Evolutionary conservation across 2,329 filamentous ascomycete genomes (phyloP), one percentile per base, ranked within the genome.

Genomic region (Talaromyces sp.): DNA sequence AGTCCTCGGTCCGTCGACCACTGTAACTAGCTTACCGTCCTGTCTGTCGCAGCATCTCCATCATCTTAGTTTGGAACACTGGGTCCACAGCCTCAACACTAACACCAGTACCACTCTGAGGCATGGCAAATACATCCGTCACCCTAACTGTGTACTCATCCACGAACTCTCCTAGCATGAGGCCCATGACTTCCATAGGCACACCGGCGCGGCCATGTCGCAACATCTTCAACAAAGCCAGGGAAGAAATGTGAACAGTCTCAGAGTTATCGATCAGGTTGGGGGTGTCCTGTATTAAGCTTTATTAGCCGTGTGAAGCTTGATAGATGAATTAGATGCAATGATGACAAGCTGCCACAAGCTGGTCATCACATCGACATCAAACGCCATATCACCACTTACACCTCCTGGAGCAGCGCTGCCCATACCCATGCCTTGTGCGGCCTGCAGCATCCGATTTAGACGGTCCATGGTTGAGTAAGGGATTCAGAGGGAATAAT

Each of bases 21-120:
- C 24, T 22, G 37, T 8, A 9, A 11, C n/a, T 47, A 37, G 46
- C 84, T 66, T 80, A 95, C 91, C 94, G 85, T 77, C 94, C 94
- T 53, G 94, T 99, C 81, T 99, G 94, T 69, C 90, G 84, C 72
- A 99, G 81, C 94, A 99, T 97, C 73, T 99, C 94, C 94, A 99
- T 99, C 94, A 99, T 99, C 83, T 97, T 99, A 69, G 91, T 97
- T 80, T 99, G 94, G 76, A 99, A 99, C 30, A 99, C 94, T 9
- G 92, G 91, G 72, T 99, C 94, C 59, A 99, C 94, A 47, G 94
- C 95, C 77, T 99, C 94, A 67, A 99, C 94, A 76, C 91, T 96
- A 65, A 99, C 94, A 64, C 94, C 94, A 1, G 94, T 99, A 77
- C 94, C 94, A 65, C 92, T 97, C 74, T 99, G 94, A 17, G 94